Evolutionary conservation across 768 basidiomycete genomes (phyloP).

Genomic region (Pisolithus orientalis): DNA sequence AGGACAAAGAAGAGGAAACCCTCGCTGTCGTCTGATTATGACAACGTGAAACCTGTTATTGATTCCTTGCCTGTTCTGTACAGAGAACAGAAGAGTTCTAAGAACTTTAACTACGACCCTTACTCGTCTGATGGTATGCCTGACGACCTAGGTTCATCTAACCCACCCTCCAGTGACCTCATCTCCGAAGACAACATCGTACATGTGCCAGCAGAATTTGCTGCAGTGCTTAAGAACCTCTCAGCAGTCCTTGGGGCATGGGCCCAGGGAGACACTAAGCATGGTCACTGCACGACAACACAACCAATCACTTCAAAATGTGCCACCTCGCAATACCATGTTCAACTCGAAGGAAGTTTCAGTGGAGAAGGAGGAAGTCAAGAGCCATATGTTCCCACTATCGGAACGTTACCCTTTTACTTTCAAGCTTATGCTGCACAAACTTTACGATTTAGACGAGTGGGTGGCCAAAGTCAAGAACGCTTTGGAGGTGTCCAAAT

Average conservation of each 20-base stretch:
- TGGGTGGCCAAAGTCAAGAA: constrained; percentile 53
- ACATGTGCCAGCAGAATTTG: constrained; percentile 23
- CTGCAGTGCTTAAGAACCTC: constrained; percentile 32
- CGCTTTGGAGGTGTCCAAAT: constrained; percentile 46
- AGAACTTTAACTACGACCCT: constrained; percentile 25
- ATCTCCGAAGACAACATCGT: constrained; percentile 27
- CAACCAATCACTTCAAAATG: not conserved
- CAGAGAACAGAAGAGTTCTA: constrained; percentile 23
- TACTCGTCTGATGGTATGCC: constrained; percentile 32
- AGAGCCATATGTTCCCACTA: constrained; percentile 38
- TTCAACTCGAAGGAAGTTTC: constrained; percentile 11
- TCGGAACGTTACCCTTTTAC: constrained; percentile 45
- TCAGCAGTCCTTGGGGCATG: constrained; percentile 29
- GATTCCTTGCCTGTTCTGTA: constrained; percentile 38
- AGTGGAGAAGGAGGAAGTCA: constrained; percentile 17
- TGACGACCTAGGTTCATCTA: constrained; percentile 20
- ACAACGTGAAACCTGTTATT: constrained; percentile 19
- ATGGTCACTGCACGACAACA: not conserved
- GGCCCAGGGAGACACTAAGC: constrained; percentile 22
- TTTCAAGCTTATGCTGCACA: constrained; percentile 63
- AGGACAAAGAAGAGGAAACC: constrained; percentile 65
- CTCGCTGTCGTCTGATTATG: constrained; percentile 39
- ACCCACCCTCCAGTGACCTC: constrained; percentile 35
- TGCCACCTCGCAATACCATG: constrained; percentile 18
- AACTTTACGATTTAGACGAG: constrained; percentile 54